Evolutionary conservation across 768 basidiomycete species (phyloP).

Genomic region (Coprinopsis sp.): DNA sequence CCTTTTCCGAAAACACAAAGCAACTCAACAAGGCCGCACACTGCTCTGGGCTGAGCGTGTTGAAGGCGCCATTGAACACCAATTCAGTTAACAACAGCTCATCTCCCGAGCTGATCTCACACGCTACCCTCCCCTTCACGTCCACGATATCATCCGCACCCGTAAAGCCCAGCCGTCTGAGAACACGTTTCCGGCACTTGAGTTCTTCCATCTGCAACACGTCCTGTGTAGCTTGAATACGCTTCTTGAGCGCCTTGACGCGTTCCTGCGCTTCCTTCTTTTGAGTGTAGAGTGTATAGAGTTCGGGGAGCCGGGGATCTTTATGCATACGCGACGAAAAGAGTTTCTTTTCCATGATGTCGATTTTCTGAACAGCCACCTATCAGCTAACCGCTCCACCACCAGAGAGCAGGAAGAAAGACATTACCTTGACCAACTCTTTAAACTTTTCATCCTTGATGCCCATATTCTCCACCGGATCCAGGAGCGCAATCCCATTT

Average conservation of each 20-base stretch:
- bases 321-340: conserved; percentile 72
- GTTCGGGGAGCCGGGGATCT: conserved; percentile 70
- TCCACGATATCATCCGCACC: conserved; percentile 89
- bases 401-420: conserved; percentile 10
- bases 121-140: conserved; percentile 96
- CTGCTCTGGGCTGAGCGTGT: conserved; percentile 83
- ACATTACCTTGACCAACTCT: conserved; percentile 70
- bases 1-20: conserved; percentile 98
- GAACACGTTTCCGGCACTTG: conserved; percentile 89
- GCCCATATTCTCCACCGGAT: conserved; percentile 92
- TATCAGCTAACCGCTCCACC: not conserved
- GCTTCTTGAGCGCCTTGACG: conserved; percentile 76
- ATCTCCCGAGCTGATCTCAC: conserved; percentile 97
- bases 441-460: conserved; percentile 94
- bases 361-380: conserved; percentile 70
- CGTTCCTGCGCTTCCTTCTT: conserved; percentile 69
- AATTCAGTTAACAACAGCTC: conserved; percentile 94
- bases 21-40: conserved; percentile 93
- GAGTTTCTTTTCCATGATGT: conserved; percentile 83
- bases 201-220: conserved; percentile 95
- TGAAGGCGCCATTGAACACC: conserved; percentile 97
- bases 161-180: conserved; percentile 89
- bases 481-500: conserved; percentile 78
- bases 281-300: conserved; percentile 75
- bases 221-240: conserved; percentile 86